Conservation (phyloP, 257 asterid genomes). For the Primulina huaijiensis region DNA sequence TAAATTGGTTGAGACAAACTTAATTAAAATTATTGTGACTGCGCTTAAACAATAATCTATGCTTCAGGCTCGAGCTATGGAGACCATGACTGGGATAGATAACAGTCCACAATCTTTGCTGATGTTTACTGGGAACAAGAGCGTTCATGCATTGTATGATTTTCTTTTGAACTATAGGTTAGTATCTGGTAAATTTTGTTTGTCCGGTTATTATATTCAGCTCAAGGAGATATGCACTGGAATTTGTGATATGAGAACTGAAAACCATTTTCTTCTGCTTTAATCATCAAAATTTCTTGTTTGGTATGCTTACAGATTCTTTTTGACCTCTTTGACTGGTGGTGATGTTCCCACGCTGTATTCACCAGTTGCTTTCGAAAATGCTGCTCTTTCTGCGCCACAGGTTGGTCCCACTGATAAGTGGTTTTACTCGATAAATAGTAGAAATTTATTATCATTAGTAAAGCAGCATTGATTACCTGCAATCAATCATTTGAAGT, state of each 20-base stretch:
- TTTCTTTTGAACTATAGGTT: slow-evolving; percentile 79
- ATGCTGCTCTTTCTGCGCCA: slow-evolving; percentile 80
- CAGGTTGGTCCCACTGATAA: slow-evolving; percentile 53
- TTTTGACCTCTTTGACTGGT: slow-evolving; percentile 59
- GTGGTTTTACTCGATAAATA: slow-evolving; percentile 9
- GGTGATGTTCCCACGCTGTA: slow-evolving; percentile 83
- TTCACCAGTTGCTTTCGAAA: slow-evolving; percentile 79
- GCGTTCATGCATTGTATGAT: slow-evolving; percentile 72
- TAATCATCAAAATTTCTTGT: slow-evolving; percentile 13
- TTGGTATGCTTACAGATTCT: slow-evolving; percentile 48
- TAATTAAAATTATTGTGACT: slow-evolving; percentile 17
- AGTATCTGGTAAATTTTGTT: slow-evolving; percentile 23
- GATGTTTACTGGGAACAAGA: slow-evolving; percentile 64
- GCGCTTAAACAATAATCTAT: slow-evolving; percentile 18
- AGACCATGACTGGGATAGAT: slow-evolving; percentile 55
- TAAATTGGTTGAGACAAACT: background rate
- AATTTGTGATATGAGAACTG: background rate
- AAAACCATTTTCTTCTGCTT: slow-evolving; percentile 4
- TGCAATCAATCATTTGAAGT: slow-evolving; percentile 6
- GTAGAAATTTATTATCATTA: slow-evolving; percentile 2
- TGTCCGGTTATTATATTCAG: slow-evolving; percentile 5
- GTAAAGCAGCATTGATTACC: slow-evolving; percentile 5
- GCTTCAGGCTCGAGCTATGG: slow-evolving; percentile 54
- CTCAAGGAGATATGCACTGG: slow-evolving; percentile 7
- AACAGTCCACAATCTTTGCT: slow-evolving; percentile 76